Percentiles rank a stretch among this genome's conserved stretches.
Evolutionary conservation across 768 basidiomycete genomes (phyloP).

Genomic region (Podaxis carcinomalis): DNA sequence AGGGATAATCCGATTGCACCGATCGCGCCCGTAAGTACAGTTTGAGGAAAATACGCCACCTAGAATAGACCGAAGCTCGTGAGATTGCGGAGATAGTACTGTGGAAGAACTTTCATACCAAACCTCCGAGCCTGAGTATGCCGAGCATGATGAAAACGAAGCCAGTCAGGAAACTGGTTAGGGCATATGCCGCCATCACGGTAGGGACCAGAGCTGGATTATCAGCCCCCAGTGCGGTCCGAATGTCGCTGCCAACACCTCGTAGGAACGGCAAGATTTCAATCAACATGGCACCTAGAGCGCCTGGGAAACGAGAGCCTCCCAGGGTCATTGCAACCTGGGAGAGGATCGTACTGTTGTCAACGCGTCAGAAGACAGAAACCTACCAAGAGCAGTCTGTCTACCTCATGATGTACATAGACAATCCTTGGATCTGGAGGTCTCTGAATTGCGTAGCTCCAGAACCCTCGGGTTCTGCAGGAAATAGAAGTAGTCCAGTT

Average conservation of each 20-base stretch:
- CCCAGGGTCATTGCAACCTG: constrained; percentile 20
- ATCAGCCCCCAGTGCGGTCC: constrained; percentile 16
- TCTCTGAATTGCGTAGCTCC: constrained; percentile 12
- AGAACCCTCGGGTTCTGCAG: constrained; percentile 11
- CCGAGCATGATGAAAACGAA: constrained; percentile 18
- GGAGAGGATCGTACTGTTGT: constrained; percentile 12
- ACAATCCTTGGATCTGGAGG: constrained; percentile 20
- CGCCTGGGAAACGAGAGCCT: constrained; percentile 21
- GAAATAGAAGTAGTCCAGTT: constrained; percentile 19
- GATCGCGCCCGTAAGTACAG: constrained; percentile 20
- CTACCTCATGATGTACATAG: constrained; percentile 21
- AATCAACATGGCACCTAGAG: constrained; percentile 19
- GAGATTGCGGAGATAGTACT: background rate
- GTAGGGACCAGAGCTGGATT: constrained; percentile 21
- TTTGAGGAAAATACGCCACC: constrained; percentile 23
- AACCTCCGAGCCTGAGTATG: constrained; percentile 16
- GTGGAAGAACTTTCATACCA: constrained; percentile 12
- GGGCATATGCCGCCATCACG: constrained; percentile 22
- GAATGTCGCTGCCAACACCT: constrained; percentile 18
- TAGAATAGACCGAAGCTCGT: background rate
- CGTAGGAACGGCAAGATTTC: constrained; percentile 22
- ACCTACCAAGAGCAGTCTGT: background rate
- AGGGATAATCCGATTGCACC: constrained; percentile 21
- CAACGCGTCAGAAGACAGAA: background rate
- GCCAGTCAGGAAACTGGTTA: constrained; percentile 19